Evolutionary conservation across 176 grass and related monocot genomes (phyloP).

Genomic region (Poa pratensis): DNA sequence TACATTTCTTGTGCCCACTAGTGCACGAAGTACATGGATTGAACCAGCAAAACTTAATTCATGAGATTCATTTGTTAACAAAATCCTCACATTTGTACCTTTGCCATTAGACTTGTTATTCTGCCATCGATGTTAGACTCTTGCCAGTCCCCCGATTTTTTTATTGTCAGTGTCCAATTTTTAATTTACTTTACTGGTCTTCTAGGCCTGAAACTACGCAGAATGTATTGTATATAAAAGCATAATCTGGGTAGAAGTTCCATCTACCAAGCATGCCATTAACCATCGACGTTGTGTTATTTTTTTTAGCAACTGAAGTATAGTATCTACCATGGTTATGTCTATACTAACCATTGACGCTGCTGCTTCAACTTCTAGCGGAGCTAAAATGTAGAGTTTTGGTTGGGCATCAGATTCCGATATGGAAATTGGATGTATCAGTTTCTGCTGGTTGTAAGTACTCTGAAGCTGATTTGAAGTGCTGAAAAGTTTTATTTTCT

Average conservation of each 20-base stretch:
- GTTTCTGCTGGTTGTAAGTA: constrained; percentile 30
- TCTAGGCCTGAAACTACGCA: constrained; percentile 9
- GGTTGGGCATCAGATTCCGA: constrained; percentile 11
- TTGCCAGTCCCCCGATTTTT: neutral
- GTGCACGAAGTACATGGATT: constrained; percentile 4
- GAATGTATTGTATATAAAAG: constrained; percentile 5
- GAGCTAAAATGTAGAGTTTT: constrained; percentile 11
- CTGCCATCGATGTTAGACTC: neutral
- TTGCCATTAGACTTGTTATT: neutral
- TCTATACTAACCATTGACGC: neutral
- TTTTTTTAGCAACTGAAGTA: constrained; percentile 30
- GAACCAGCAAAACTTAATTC: neutral
- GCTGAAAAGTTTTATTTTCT: neutral
- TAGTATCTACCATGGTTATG: constrained; percentile 29
- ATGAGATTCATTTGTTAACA: neutral
- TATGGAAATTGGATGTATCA: constrained; percentile 24
- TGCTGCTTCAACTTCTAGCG: constrained; percentile 12
- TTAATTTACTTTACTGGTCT: neutral
- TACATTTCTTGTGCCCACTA: neutral
- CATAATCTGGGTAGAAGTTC: constrained; percentile 15
- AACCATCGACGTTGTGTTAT: constrained; percentile 4
- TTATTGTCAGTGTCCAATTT: neutral
- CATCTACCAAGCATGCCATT: neutral
- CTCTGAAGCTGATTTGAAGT: constrained; percentile 17
- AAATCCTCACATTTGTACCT: neutral